phyloP scores from a whole-genome alignment of 306 rosid species.

The Oemleria cerasiformis region DNA sequence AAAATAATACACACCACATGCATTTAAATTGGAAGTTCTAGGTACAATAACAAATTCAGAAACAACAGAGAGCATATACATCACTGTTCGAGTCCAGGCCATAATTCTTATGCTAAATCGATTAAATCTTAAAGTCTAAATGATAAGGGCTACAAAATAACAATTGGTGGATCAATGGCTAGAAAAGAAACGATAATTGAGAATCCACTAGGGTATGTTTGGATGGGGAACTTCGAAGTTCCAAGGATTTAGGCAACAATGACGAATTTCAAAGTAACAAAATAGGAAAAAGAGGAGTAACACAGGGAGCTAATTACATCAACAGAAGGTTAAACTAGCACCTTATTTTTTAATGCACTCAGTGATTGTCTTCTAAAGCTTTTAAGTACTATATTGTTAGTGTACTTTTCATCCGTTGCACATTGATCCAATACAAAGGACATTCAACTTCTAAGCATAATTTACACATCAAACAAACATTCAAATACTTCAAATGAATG shows the following conservation, averaged over 20 bases:
- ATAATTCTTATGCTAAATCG: too few relatives aligned
- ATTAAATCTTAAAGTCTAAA: too few relatives aligned
- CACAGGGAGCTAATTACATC: not conserved
- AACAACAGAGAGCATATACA: too few relatives aligned
- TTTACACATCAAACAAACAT: not conserved
- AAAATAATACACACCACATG: not conserved
- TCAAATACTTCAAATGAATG: not conserved
- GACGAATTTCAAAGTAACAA: too few relatives aligned
- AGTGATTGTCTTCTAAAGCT: not conserved
- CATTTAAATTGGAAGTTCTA: not conserved
- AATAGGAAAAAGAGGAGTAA: too few relatives aligned
- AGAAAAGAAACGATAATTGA: too few relatives aligned
- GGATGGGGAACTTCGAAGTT: too few relatives aligned
- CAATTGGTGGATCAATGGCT: not conserved
- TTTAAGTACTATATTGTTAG: not conserved
- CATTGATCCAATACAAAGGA: not conserved
- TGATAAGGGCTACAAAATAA: not conserved
- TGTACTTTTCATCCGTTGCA: not conserved
- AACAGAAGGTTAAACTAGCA: not conserved
- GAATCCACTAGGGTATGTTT: too few relatives aligned
- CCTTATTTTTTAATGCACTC: too few relatives aligned
- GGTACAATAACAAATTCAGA: too few relatives aligned
- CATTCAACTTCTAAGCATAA: not conserved
- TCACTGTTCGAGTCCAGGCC: too few relatives aligned
- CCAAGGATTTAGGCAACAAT: too few relatives aligned